Evolutionary conservation across 2,329 filamentous ascomycete genomes (phyloP).

Genomic region (Chrysoporthe puriensis): DNA sequence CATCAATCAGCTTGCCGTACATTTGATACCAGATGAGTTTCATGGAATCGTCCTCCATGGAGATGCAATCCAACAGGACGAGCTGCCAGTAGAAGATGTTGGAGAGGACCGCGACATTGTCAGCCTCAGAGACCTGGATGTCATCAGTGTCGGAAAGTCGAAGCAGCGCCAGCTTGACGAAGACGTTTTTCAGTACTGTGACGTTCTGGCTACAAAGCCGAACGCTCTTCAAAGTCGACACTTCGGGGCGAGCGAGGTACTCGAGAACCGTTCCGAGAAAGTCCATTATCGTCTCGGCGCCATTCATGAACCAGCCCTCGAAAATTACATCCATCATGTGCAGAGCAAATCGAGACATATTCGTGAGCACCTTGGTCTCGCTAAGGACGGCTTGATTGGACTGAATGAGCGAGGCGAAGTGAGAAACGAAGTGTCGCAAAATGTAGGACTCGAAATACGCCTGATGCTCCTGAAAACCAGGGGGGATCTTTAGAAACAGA

Average conservation of each 20-base stretch:
- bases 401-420: constrained; percentile 71
- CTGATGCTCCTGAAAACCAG: constrained; percentile 92
- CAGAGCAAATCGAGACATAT: constrained; percentile 77
- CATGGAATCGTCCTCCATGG: constrained; percentile 79
- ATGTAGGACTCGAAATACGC: constrained; percentile 94
- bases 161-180: constrained; percentile 79
- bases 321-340: constrained; percentile 90
- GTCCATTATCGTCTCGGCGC: constrained; percentile 80
- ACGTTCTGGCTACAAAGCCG: constrained; percentile 89
- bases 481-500: constrained; percentile 84
- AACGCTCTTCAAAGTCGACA: constrained; percentile 81
- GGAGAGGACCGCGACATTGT: constrained; percentile 74
- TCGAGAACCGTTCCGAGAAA: constrained; percentile 85
- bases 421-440: constrained; percentile 72
- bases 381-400: constrained; percentile 72
- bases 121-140: constrained; percentile 58
- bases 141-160: constrained; percentile 83
- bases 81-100: constrained; percentile 96
- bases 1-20: constrained; percentile 83
- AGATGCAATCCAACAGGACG: constrained; percentile 78
- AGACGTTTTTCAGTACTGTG: constrained; percentile 72
- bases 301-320: constrained; percentile 95
- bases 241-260: constrained; percentile 83
- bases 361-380: constrained; percentile 84
- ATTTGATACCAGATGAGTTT: constrained; percentile 90